Percentiles rank a stretch among this genome's conserved stretches.
Conservation (phyloP, 2,329 filamentous ascomycete genomes). For the Colletotrichum endophyticum region DNA sequence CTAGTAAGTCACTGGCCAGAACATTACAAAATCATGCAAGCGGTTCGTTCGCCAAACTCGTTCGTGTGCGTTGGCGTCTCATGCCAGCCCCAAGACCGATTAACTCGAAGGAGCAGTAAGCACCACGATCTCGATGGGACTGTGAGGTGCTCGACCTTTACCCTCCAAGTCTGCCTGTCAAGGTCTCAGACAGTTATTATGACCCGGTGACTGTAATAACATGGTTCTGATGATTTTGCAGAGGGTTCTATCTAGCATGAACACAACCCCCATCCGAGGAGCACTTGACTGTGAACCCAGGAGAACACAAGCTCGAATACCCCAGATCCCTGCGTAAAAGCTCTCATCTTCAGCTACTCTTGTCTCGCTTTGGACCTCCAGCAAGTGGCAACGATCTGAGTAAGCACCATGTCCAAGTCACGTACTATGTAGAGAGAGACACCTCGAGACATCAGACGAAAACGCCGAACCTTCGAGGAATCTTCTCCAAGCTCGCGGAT, state of each 20-base stretch:
- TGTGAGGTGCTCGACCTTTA: neutral
- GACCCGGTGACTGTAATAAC: neutral
- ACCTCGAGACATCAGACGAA: neutral
- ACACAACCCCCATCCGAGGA: neutral
- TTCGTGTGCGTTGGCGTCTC: neutral
- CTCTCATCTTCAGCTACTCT: neutral
- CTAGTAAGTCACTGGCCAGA: neutral
- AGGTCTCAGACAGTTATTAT: neutral
- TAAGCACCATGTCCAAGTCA: neutral
- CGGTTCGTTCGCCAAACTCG: neutral
- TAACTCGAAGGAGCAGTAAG: neutral
- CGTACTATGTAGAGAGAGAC: too few species aligned
- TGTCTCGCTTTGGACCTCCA: neutral
- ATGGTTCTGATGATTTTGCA: neutral
- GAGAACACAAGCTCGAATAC: neutral
- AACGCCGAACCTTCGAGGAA: neutral
- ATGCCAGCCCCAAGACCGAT: neutral
- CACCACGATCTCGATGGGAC: neutral
- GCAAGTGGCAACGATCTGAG: neutral
- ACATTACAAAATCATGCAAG: neutral
- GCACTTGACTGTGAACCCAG: neutral
- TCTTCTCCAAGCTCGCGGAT: neutral
- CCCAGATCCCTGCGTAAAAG: neutral
- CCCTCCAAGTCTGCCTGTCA: neutral
- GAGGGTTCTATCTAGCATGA: neutral